Conservation (phyloP, 2,329 filamentous ascomycete genomes). For the Tolypocladium inflatum region DNA sequence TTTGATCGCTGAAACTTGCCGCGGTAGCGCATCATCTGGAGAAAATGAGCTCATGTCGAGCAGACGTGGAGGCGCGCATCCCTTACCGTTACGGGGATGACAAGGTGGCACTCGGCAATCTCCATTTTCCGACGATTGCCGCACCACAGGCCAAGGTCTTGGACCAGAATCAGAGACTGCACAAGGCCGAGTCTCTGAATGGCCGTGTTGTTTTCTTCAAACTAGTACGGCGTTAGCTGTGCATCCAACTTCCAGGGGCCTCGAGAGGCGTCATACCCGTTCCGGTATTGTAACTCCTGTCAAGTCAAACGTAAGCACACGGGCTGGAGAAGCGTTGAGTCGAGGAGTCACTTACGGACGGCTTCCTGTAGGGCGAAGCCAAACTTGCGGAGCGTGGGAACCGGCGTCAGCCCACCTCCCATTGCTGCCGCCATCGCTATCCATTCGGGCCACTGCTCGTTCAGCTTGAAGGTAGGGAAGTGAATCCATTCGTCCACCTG, state of each 20-base stretch:
- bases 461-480: slow-evolving; percentile 47
- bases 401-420: slow-evolving; percentile 50
- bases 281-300: slow-evolving; percentile 20
- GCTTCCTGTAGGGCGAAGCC: slow-evolving; percentile 46
- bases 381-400: slow-evolving; percentile 49
- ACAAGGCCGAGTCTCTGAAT: slow-evolving; percentile 38
- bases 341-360: slow-evolving; percentile 26
- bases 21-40: slow-evolving; percentile 43
- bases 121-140: slow-evolving; percentile 47
- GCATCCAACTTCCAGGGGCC: background rate
- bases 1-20: slow-evolving; percentile 48
- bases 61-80: background rate
- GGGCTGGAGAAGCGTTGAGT: background rate
- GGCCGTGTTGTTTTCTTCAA: slow-evolving; percentile 38
- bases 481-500: slow-evolving; percentile 53
- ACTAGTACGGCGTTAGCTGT: slow-evolving; percentile 18
- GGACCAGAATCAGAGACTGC: slow-evolving; percentile 36
- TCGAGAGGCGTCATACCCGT: slow-evolving; percentile 12
- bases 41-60: slow-evolving; percentile 4
- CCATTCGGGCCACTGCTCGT: slow-evolving; percentile 47
- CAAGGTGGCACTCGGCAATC: slow-evolving; percentile 40
- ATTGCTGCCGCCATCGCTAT: slow-evolving; percentile 49
- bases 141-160: slow-evolving; percentile 44
- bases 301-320: background rate
- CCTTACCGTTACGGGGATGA: slow-evolving; percentile 34